phyloP scores from a whole-genome alignment of 2,329 filamentous ascomycete genomes.

The Phaeoacremonium minimum region DNA sequence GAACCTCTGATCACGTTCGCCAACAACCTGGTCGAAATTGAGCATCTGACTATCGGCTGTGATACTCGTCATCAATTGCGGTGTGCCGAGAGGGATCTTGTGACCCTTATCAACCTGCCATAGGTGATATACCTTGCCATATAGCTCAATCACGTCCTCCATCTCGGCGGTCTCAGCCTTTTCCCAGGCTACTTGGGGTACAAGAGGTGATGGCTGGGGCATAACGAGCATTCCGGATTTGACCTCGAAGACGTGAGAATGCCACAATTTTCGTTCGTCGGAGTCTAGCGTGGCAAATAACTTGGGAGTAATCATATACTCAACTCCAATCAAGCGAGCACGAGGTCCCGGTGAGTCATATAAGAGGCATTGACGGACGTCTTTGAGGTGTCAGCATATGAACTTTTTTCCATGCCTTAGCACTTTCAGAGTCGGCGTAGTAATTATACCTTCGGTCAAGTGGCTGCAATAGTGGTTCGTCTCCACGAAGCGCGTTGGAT shows the following conservation, averaged over 20 bases:
- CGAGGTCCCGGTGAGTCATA: slow-evolving; percentile 67
- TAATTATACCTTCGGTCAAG: slow-evolving; percentile 56
- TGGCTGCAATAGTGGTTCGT: slow-evolving; percentile 84
- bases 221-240: slow-evolving; percentile 78
- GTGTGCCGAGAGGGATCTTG: slow-evolving; percentile 44
- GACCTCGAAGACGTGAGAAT: slow-evolving; percentile 71
- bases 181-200: slow-evolving; percentile 66
- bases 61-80: slow-evolving; percentile 51
- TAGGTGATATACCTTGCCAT: slow-evolving; percentile 81
- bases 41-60: slow-evolving; percentile 41
- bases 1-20: slow-evolving; percentile 40
- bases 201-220: slow-evolving; percentile 48
- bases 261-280: slow-evolving; percentile 74
- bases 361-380: slow-evolving; percentile 79
- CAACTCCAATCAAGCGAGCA: slow-evolving; percentile 75
- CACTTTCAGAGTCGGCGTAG: too few relatives aligned
- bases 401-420: too few relatives aligned
- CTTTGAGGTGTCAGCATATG: slow-evolving; percentile 33
- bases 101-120: slow-evolving; percentile 82
- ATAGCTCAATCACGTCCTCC: slow-evolving; percentile 68
- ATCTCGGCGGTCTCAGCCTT: slow-evolving; percentile 75
- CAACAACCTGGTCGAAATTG: slow-evolving; percentile 37
- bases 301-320: slow-evolving; percentile 77
- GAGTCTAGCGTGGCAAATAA: slow-evolving; percentile 62
- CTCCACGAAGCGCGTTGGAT: slow-evolving; percentile 66